Percentiles rank a stretch among this genome's conserved stretches.
Evolutionary conservation across 2,329 filamentous ascomycete species (phyloP).

Genomic region (Bipolaris bicolor): DNA sequence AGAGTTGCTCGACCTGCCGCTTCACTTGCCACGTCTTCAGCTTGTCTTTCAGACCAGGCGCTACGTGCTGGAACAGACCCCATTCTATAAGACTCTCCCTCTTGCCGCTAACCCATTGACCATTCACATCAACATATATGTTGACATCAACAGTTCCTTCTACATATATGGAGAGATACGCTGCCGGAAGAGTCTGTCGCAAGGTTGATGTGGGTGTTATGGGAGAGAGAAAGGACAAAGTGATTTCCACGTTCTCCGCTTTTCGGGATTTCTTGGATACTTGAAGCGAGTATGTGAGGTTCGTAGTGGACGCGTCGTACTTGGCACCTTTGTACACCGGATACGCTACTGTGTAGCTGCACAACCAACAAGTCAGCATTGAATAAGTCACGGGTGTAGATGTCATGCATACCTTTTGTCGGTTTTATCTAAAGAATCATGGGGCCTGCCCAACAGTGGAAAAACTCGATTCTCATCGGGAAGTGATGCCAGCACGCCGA

Average conservation of each 20-base stretch:
- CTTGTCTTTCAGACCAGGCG: constrained; percentile 44
- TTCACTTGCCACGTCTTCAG: constrained; percentile 72
- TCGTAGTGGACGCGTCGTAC: constrained; percentile 74
- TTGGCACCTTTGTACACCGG: constrained; percentile 65
- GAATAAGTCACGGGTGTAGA: not conserved
- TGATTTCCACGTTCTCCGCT: constrained; percentile 58
- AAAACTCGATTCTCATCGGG: constrained; percentile 66
- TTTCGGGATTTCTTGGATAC: constrained; percentile 45
- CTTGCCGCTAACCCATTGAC: constrained; percentile 81
- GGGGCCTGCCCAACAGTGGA: constrained; percentile 68
- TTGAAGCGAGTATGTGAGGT: constrained; percentile 68
- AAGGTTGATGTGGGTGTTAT: constrained; percentile 82
- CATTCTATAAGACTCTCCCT: constrained; percentile 72
- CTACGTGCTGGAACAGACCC: constrained; percentile 60
- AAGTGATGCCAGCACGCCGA: constrained; percentile 67
- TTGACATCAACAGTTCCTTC: constrained; percentile 64
- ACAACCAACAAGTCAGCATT: constrained; percentile 1
- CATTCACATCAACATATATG: constrained; percentile 57
- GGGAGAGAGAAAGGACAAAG: constrained; percentile 73
- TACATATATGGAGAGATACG: constrained; percentile 75
- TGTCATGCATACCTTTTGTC: constrained; percentile 47
- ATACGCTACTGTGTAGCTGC: constrained; percentile 62
- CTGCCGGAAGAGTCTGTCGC: constrained; percentile 80
- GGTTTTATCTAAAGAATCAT: constrained; percentile 62
- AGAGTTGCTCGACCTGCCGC: constrained; percentile 67